These are phyloP conservation scores for Coemansia sp. DNA, from an alignment of 192 early-diverging fungal species.

Conservation along the genomic window DNA sequence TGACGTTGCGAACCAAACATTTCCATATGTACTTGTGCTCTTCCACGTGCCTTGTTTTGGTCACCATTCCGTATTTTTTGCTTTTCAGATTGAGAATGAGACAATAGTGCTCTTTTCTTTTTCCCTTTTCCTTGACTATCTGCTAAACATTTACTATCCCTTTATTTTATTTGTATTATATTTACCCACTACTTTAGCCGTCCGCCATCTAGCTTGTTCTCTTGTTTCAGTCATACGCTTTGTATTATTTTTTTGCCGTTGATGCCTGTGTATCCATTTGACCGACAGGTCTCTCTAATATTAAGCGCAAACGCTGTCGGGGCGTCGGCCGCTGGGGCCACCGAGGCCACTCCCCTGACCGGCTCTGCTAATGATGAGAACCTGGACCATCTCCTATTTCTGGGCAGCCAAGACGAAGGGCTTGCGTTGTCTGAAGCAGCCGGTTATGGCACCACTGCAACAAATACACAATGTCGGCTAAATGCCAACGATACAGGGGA, in stretches of 20 bases:
- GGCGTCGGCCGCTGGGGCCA: neutral
- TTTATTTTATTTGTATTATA: neutral
- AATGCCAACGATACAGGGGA: neutral
- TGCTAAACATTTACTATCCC: neutral
- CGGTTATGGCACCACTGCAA: neutral
- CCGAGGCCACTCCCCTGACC: constrained; percentile 2
- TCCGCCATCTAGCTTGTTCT: neutral
- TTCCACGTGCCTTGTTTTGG: too few relatives aligned
- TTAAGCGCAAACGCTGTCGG: constrained; percentile 6
- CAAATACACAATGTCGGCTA: neutral
- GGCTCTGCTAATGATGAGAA: neutral
- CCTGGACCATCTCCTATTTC: neutral
- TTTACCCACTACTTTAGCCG: neutral
- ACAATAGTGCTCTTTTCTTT: neutral
- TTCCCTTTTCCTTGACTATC: neutral
- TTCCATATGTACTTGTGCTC: too few relatives aligned
- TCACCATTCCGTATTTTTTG: too few relatives aligned
- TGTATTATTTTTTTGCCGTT: neutral
- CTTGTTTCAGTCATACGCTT: neutral
- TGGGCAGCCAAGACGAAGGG: neutral
- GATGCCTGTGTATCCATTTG: constrained; percentile 12
- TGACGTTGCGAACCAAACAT: too few relatives aligned
- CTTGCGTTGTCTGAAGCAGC: neutral
- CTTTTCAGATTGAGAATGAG: neutral
- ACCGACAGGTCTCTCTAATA: constrained; percentile 16